These are phyloP conservation scores for Aspergillus sclerotioniger DNA, from an alignment of 495 filamentous ascomycete species.

Conservation along the genomic window DNA sequence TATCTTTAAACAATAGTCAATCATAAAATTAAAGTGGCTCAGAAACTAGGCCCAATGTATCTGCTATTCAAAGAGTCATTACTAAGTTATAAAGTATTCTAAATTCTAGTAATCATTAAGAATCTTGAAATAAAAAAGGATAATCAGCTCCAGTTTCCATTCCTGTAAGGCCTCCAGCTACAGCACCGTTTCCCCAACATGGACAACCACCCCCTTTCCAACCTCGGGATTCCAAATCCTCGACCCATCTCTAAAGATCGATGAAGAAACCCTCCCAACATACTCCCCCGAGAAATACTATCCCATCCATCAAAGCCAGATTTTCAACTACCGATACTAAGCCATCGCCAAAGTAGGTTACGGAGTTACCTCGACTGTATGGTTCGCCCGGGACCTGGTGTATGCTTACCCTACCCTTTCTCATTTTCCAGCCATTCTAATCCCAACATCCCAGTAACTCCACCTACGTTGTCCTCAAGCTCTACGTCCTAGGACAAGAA, in stretches of 20 bases:
- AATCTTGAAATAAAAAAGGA: no score
- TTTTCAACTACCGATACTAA: slow-evolving; percentile 37
- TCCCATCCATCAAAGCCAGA: slow-evolving; percentile 42
- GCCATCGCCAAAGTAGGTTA: slow-evolving; percentile 50
- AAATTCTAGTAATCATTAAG: no score
- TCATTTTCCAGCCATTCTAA: not conserved
- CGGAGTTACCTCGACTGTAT: slow-evolving; percentile 47
- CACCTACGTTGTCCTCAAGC: slow-evolving; percentile 22
- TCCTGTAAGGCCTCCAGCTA: no score
- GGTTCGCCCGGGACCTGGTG: slow-evolving; percentile 47
- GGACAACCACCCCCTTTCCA: no score
- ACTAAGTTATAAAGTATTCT: no score
- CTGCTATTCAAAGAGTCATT: no score
- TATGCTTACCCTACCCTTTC: slow-evolving; percentile 13
- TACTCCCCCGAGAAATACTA: slow-evolving; percentile 40
- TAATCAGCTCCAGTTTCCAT: no score
- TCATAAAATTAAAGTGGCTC: no score
- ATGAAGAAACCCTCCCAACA: slow-evolving; percentile 43
- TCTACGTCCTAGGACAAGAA: slow-evolving; percentile 17
- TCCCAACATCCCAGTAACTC: slow-evolving; percentile 9
- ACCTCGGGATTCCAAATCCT: slow-evolving; percentile 18
- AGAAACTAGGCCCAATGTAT: no score
- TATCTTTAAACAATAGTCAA: no score
- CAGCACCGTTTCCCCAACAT: no score
- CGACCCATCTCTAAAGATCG: slow-evolving; percentile 19